These are phyloP conservation scores for Coix lacrymajobi DNA, from an alignment of 176 grass and related monocot species.

Conservation along the genomic window DNA sequence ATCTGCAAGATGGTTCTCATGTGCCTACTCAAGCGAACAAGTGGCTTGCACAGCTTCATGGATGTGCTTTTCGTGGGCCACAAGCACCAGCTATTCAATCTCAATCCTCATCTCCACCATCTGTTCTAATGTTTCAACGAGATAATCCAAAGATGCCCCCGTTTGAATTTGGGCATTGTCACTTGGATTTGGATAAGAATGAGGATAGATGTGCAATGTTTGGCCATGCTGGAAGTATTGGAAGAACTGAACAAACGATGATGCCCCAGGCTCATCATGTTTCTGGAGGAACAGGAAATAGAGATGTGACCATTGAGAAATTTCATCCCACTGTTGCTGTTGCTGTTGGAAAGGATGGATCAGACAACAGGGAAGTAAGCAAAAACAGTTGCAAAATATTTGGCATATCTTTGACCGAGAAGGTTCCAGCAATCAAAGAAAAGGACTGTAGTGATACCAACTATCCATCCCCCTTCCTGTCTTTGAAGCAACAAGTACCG, in stretches of 20 bases:
- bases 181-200: slow-evolving; percentile 22
- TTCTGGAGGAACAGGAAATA: slow-evolving; percentile 11
- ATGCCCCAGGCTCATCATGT: slow-evolving; percentile 2
- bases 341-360: slow-evolving; percentile 2
- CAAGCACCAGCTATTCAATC: slow-evolving; percentile 8
- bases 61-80: slow-evolving; percentile 16
- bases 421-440: slow-evolving; percentile 33
- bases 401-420: slow-evolving; percentile 63
- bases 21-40: slow-evolving; percentile 18
- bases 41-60: slow-evolving; percentile 41
- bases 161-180: slow-evolving; percentile 21
- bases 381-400: slow-evolving; percentile 63
- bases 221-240: background rate
- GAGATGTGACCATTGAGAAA: slow-evolving; percentile 6
- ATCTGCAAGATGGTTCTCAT: slow-evolving; percentile 34
- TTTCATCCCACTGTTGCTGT: background rate
- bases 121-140: slow-evolving; percentile 61
- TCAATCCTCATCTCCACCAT: slow-evolving; percentile 50
- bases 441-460: slow-evolving; percentile 17
- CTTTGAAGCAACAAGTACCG: slow-evolving; percentile 44
- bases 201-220: slow-evolving; percentile 9
- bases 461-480: slow-evolving; percentile 25
- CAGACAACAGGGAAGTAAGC: slow-evolving; percentile 11
- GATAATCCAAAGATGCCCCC: slow-evolving; percentile 23
- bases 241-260: background rate